Base-by-base conservation (phyloP, 805 yeast genomes). In the Blastobotrys muscicola region DNA sequence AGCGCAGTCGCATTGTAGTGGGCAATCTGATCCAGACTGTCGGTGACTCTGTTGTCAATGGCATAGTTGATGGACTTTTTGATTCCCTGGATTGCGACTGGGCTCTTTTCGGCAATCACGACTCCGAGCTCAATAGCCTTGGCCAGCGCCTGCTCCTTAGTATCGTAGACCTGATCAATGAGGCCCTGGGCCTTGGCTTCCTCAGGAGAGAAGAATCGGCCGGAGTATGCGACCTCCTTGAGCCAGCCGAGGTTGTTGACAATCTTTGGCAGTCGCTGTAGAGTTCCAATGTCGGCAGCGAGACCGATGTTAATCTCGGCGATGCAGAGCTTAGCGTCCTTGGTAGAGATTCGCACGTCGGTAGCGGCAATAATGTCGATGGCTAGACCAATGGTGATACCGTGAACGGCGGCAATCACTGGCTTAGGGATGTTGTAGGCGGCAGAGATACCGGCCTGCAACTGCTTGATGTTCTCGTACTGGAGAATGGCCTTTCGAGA, bases 281-380 rank as follows among this genome's bases (percentile, higher is more conserved):
- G 65, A 1, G 84, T 71, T 3, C 94, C 94, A 54, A 83, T 80
- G 57, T 84, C 92, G 1, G 92, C 87, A 33, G 84, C 73, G 56
- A 84, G 69, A 2, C 90, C 92, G 43, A 83, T 68, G 48, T 77
- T 75, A 47, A 82, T 76, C 61, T 83, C 94, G 45, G 81, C 74
- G 45, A 84, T 73, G 35, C 82, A 70, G 50, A 81, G 68, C 33
- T 56, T 61, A 10, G 74, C 70, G 49, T 74, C 81, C 29, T 63
- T 62, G 2, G 78, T 63, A 8, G 77, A 76, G 9, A 78, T 58
- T 41, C 89, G 70, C 16, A 83, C 73, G 11, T 77, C 69, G 26
- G 72, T 69, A 0, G 82, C 74, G 10, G 80, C 62, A 6, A 81
- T 62, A 36, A 83, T 72, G 58, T 83, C 92, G 13, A 84, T 50